Evolutionary conservation across 805 yeast species (phyloP).

Genomic region (Kodamaea restingae): DNA sequence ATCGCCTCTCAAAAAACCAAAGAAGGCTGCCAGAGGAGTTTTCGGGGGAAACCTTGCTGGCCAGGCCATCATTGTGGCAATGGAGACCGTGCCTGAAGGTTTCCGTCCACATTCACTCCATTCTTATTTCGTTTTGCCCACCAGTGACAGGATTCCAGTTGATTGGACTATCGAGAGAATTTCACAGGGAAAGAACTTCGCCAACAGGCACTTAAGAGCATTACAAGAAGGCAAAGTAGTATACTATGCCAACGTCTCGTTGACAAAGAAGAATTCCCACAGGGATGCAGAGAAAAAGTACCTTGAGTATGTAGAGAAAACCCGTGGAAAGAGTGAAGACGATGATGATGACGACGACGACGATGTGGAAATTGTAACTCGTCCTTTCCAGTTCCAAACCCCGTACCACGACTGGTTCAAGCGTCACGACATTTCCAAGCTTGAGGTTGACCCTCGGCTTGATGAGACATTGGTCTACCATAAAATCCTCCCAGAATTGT

Average conservation of each 20-base stretch:
- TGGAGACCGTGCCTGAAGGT: slow-evolving; percentile 23
- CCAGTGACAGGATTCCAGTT: slow-evolving; percentile 13
- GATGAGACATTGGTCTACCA: slow-evolving; percentile 18
- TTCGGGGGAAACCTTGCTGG: slow-evolving; percentile 35
- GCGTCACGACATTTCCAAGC: slow-evolving; percentile 13
- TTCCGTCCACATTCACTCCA: slow-evolving; percentile 36
- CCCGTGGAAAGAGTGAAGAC: slow-evolving; percentile 14
- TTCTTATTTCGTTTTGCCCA: slow-evolving; percentile 27
- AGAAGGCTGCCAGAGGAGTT: slow-evolving; percentile 22
- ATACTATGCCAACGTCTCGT: slow-evolving; percentile 29
- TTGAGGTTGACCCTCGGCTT: slow-evolving; percentile 14
- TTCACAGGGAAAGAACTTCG: slow-evolving; percentile 35
- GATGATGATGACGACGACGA: slow-evolving; percentile 27
- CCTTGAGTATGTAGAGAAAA: slow-evolving; percentile 11
- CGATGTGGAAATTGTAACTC: slow-evolving; percentile 19
- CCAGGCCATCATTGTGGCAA: slow-evolving; percentile 34
- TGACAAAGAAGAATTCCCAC: slow-evolving; percentile 31
- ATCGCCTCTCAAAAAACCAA: slow-evolving; percentile 29
- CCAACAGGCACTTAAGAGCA: slow-evolving; percentile 29
- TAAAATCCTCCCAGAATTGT: slow-evolving; percentile 31
- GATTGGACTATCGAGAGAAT: slow-evolving; percentile 31
- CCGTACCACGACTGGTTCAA: slow-evolving; percentile 30
- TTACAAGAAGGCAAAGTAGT: slow-evolving; percentile 23
- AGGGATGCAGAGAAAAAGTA: slow-evolving; percentile 18
- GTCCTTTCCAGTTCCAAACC: slow-evolving; percentile 34